Evolutionary conservation across 352 stramenopile genomes (phyloP).

Genomic region (Hyaloperonospora arabidopsidis): DNA sequence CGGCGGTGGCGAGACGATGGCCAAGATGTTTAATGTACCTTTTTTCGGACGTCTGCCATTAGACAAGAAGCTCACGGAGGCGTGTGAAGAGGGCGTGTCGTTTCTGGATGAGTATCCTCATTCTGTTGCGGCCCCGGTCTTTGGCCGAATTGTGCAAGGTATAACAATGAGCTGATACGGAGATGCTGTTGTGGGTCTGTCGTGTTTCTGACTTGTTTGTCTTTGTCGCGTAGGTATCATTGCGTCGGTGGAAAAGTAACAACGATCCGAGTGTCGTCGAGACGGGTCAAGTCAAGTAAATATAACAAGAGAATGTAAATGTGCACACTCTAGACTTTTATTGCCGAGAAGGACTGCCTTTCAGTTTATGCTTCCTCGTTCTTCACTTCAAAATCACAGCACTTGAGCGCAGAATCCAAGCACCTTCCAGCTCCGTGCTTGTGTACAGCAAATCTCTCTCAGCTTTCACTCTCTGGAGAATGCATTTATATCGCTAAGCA

Average conservation of each 20-base stretch:
- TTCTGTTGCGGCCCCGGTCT: slow-evolving; percentile 61
- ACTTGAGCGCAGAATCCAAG: slow-evolving; percentile 3
- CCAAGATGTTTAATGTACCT: slow-evolving; percentile 91
- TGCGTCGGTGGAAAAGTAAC: slow-evolving; percentile 42
- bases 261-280: background rate
- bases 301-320: no score
- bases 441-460: slow-evolving; percentile 1
- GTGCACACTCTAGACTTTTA: no score
- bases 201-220: slow-evolving; percentile 5
- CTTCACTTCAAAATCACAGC: background rate
- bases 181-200: background rate
- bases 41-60: slow-evolving; percentile 96
- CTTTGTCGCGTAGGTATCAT: slow-evolving; percentile 38
- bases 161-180: background rate
- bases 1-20: slow-evolving; percentile 91
- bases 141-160: slow-evolving; percentile 67
- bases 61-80: slow-evolving; percentile 93
- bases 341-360: no score
- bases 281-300: no score
- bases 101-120: slow-evolving; percentile 88
- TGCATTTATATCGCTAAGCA: slow-evolving; percentile 26
- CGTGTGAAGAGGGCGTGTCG: slow-evolving; percentile 92
- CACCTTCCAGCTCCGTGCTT: background rate
- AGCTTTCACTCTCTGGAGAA: slow-evolving; percentile 17
- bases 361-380: no score